A percentile compares a stretch with the other conserved stretches of the same genome.
Evolutionary conservation across 2,329 filamentous ascomycete genomes (phyloP).

Genomic region (Graphilbum sp.): DNA sequence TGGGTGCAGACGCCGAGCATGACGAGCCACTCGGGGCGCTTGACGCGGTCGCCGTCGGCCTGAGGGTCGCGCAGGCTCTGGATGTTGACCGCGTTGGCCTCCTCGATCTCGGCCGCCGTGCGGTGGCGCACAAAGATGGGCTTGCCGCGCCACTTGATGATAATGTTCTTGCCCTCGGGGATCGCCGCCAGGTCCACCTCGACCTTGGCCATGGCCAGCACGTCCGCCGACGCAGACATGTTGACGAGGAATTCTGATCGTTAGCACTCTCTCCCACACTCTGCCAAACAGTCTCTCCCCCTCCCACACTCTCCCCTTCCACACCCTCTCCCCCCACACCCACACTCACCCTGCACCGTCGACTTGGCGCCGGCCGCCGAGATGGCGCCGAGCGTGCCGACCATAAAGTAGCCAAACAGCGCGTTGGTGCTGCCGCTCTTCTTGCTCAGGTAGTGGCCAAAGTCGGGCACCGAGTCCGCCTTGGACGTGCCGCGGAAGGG

Average conservation of each 20-base stretch:
- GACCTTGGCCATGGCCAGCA: constrained; percentile 98
- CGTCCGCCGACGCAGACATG: constrained; percentile 98
- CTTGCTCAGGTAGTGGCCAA: constrained; percentile 71
- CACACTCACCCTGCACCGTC: constrained; percentile 82
- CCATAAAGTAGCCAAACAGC: constrained; percentile 96
- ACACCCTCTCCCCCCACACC: no score
- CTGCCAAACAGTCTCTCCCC: background rate
- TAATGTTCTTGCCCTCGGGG: constrained; percentile 99
- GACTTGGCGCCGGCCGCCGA: constrained; percentile 90
- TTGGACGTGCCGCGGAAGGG: constrained; percentile 45
- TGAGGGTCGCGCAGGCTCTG: constrained; percentile 79
- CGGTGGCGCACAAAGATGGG: constrained; percentile 99
- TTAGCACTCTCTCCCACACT: background rate
- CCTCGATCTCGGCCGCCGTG: constrained; percentile 79
- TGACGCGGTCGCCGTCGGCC: constrained; percentile 77
- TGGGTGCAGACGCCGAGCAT: constrained; percentile 99
- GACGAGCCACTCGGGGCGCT: constrained; percentile 97
- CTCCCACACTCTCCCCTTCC: background rate
- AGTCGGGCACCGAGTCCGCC: constrained; percentile 66
- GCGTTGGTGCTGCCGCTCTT: constrained; percentile 56
- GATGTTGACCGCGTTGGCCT: constrained; percentile 81
- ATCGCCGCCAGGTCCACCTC: constrained; percentile 87
- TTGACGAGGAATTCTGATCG: constrained; percentile 93
- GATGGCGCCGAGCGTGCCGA: constrained; percentile 84
- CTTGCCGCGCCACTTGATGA: constrained; percentile 99